Percentiles rank a stretch among this genome's conserved stretches.
These are phyloP conservation scores for Arxiozyma bovina DNA, from an alignment of 1,139 yeast species.

Conservation along the genomic window DNA sequence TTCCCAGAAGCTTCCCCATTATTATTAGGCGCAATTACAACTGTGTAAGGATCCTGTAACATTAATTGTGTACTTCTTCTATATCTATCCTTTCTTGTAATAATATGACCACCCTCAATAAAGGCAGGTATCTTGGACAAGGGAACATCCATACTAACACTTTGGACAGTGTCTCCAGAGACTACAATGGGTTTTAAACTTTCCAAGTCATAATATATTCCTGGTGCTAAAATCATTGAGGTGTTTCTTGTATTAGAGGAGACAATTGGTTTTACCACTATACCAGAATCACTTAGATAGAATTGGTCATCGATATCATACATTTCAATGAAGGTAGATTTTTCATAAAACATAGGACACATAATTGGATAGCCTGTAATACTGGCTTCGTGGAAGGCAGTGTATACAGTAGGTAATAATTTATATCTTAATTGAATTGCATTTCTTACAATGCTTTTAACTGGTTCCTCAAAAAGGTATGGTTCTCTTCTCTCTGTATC, in stretches of 20 bases:
- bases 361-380: constrained; percentile 59
- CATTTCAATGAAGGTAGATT: constrained; percentile 41
- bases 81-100: constrained; percentile 58
- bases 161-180: constrained; percentile 28
- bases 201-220: constrained; percentile 50
- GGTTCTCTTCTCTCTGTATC: constrained; percentile 92
- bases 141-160: constrained; percentile 37
- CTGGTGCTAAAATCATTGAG: constrained; percentile 56
- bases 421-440: constrained; percentile 67
- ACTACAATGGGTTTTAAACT: constrained; percentile 37
- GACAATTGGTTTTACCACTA: constrained; percentile 77
- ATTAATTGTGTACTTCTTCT: constrained; percentile 75
- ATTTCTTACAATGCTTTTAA: constrained; percentile 55
- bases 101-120: constrained; percentile 69
- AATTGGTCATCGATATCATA: constrained; percentile 76
- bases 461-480: constrained; percentile 73
- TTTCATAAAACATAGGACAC: constrained; percentile 64
- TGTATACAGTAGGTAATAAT: constrained; percentile 70
- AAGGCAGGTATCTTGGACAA: constrained; percentile 63
- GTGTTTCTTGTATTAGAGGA: constrained; percentile 42
- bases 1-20: constrained; percentile 48
- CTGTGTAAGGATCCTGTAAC: constrained; percentile 75
- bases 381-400: constrained; percentile 64
- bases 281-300: constrained; percentile 62
- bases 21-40: constrained; percentile 52